Evolutionary conservation across 2,329 filamentous ascomycete genomes (phyloP).

Genomic region (Juglanconis sp.): DNA sequence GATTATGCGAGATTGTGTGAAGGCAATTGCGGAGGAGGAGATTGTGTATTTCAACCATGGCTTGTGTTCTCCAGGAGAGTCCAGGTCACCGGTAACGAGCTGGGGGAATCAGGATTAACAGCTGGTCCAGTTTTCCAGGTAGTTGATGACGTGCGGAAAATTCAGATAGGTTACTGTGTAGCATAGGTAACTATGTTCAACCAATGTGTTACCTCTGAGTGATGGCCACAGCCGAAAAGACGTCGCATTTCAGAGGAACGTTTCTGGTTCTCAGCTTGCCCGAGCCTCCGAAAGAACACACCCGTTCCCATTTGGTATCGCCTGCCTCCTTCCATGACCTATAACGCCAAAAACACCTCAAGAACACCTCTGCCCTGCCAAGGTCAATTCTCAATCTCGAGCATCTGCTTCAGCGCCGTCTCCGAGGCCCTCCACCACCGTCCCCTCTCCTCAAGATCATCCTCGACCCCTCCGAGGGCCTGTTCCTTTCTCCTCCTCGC

Average conservation of each 20-base stretch:
- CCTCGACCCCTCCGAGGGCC: conserved; percentile 61
- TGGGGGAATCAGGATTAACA: neutral
- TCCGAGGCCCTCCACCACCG: conserved; percentile 74
- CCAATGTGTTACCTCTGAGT: too few relatives aligned
- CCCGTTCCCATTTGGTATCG: neutral
- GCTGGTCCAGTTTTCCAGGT: too few relatives aligned
- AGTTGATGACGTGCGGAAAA: too few relatives aligned
- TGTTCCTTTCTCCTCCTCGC: conserved; percentile 66
- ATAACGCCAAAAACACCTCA: conserved; percentile 3
- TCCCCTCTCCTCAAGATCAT: conserved; percentile 72
- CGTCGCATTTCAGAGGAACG: too few relatives aligned
- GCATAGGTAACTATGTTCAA: too few relatives aligned
- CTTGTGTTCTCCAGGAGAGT: neutral
- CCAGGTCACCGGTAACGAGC: neutral
- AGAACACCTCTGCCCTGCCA: neutral
- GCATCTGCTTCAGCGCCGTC: conserved; percentile 56
- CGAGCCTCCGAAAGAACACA: neutral
- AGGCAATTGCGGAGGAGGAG: neutral
- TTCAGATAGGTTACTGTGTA: too few relatives aligned
- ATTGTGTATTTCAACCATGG: neutral
- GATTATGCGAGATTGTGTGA: neutral
- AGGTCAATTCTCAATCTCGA: conserved; percentile 51
- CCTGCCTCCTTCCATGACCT: neutral
- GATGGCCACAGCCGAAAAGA: too few relatives aligned
- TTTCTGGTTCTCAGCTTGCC: neutral